These are phyloP conservation scores for Spiraea crenata DNA, from an alignment of 331 rosid species.

Conservation along the genomic window DNA sequence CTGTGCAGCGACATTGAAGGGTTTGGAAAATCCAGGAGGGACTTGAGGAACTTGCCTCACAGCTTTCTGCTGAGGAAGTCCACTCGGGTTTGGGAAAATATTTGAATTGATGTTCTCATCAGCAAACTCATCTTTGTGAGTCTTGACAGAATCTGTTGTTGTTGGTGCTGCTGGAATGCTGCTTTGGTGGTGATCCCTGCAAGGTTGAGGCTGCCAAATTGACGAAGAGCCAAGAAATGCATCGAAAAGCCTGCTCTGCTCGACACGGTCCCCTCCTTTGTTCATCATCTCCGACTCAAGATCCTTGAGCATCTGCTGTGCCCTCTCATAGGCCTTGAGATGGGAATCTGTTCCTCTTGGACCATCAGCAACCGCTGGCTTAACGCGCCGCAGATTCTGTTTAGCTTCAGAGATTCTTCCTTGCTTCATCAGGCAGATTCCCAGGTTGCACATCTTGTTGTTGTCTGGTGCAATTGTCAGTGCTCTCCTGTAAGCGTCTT, in stretches of 20 bases:
- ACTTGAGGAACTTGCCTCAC: slow-evolving; percentile 22
- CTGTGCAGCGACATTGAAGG: slow-evolving; percentile 76
- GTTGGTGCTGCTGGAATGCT: slow-evolving; percentile 31
- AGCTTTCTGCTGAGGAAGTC: slow-evolving; percentile 33
- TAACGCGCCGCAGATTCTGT: slow-evolving; percentile 66
- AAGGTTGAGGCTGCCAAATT: slow-evolving; percentile 99
- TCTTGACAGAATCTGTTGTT: slow-evolving; percentile 23
- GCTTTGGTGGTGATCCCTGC: slow-evolving; percentile 73
- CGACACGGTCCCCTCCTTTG: slow-evolving; percentile 70
- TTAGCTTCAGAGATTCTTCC: slow-evolving; percentile 90
- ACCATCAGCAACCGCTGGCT: slow-evolving; percentile 82
- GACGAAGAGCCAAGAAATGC: slow-evolving; percentile 94
- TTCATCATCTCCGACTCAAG: slow-evolving; percentile 86
- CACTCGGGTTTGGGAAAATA: slow-evolving; percentile 23
- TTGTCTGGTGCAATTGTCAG: slow-evolving; percentile 80
- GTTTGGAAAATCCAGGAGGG: slow-evolving; percentile 25
- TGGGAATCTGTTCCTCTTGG: slow-evolving; percentile 99
- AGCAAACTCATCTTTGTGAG: slow-evolving; percentile 43
- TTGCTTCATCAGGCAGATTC: slow-evolving; percentile 98
- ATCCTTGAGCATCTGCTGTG: slow-evolving; percentile 95
- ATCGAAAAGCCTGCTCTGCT: slow-evolving; percentile 83
- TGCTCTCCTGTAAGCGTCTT: slow-evolving; percentile 87
- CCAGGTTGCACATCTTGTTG: slow-evolving; percentile 97
- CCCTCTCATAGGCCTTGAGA: slow-evolving; percentile 96
- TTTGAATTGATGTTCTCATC: slow-evolving; percentile 72